Percentiles rank a stretch among this genome's conserved stretches.
Evolutionary conservation across 106 monocot genomes (phyloP).

Genomic region (Iris macrosiphon): DNA sequence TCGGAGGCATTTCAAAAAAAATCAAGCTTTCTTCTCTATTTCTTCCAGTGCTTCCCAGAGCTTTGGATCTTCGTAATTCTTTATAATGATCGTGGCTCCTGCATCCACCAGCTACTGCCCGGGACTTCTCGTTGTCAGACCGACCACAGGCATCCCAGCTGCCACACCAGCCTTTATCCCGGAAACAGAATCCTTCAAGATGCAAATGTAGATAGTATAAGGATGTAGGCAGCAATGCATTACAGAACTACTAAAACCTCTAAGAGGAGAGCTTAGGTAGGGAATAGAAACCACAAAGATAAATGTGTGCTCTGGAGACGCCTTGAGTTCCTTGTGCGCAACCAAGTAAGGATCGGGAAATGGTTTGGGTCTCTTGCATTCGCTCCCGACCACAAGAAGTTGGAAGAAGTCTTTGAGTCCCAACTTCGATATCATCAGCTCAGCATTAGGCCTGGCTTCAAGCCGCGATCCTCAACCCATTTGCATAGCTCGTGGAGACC

Average conservation of each 20-base stretch:
- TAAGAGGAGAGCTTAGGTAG: neutral
- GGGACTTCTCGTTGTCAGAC: slow-evolving; percentile 57
- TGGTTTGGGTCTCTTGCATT: slow-evolving; percentile 72
- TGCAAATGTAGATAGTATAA: neutral
- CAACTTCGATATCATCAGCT: slow-evolving; percentile 72
- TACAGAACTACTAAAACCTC: neutral
- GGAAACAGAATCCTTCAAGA: slow-evolving; percentile 51
- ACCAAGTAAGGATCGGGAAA: slow-evolving; percentile 83
- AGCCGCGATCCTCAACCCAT: slow-evolving; percentile 53
- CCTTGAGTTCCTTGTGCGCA: slow-evolving; percentile 50
- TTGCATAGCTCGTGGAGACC: slow-evolving; percentile 66
- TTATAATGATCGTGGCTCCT: slow-evolving; percentile 48
- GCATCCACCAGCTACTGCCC: slow-evolving; percentile 41
- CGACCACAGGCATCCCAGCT: slow-evolving; percentile 58
- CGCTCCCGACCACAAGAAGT: slow-evolving; percentile 52
- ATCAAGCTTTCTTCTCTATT: slow-evolving; percentile 8
- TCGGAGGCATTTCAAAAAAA: too few relatives aligned
- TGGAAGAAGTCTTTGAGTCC: slow-evolving; percentile 82
- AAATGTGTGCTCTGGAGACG: slow-evolving; percentile 53
- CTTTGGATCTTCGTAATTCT: slow-evolving; percentile 48
- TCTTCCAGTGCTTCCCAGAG: slow-evolving; percentile 43
- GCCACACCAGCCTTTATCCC: slow-evolving; percentile 69
- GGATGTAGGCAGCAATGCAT: neutral
- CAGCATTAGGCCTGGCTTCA: slow-evolving; percentile 77
- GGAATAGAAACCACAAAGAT: slow-evolving; percentile 61